Conservation (phyloP, 2,329 filamentous ascomycete species). For the Cytospora piceicola region DNA sequence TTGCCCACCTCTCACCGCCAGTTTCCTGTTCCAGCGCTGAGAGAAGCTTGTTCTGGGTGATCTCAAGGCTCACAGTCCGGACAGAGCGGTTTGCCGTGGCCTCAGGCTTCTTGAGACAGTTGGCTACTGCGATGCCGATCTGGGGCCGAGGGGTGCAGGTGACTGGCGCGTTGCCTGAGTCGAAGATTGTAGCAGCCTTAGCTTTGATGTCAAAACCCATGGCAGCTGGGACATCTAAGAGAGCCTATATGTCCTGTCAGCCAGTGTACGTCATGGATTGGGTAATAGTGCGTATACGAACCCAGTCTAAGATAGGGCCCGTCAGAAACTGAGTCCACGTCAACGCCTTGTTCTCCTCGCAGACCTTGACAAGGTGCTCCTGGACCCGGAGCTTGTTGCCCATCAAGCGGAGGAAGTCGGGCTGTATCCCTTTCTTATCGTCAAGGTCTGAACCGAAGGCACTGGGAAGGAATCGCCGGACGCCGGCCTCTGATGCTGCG, state of each 20-base stretch:
- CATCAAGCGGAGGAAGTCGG: not conserved
- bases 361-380: not conserved
- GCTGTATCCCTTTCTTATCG: not conserved
- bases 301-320: not conserved
- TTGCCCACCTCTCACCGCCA: not conserved
- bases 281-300: not conserved
- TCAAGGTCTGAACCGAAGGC: conserved; percentile 4
- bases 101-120: not conserved
- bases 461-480: conserved; percentile 9
- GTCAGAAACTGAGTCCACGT: not conserved
- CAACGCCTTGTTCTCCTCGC: not conserved
- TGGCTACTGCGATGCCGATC: not conserved
- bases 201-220: not conserved
- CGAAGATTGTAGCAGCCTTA: not conserved
- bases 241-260: not conserved
- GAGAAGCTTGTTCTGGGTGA: not conserved
- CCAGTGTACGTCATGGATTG: not conserved
- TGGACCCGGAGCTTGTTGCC: not conserved
- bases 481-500: conserved; percentile 10
- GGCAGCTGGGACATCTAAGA: not conserved
- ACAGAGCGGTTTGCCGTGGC: not conserved
- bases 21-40: not conserved
- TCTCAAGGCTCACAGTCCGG: not conserved
- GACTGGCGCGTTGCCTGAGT: not conserved
- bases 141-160: not conserved